Conservation (phyloP, 139 green algal species). For the Chlamydomonas schloesseri region DNA sequence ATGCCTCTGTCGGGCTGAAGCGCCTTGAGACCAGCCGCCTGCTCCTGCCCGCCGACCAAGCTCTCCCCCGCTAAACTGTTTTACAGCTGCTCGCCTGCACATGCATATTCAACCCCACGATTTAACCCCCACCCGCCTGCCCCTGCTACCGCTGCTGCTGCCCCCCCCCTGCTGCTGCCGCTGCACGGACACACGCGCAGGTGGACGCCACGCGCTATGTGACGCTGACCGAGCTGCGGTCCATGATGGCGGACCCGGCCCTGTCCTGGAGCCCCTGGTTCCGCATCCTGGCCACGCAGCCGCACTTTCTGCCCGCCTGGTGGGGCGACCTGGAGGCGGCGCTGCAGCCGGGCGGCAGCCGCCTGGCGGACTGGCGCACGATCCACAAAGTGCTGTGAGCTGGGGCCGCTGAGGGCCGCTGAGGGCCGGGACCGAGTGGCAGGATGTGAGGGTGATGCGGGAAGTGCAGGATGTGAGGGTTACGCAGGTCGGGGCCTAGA, state of each 20-base stretch:
- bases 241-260: conserved; percentile 81
- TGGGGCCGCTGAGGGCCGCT: too few species aligned
- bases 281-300: conserved; percentile 85
- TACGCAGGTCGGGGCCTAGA: too few species aligned
- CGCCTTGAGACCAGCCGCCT: too few species aligned
- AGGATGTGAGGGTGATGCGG: too few species aligned
- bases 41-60: too few species aligned
- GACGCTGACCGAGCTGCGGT: conserved; percentile 65
- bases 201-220: conserved; percentile 70
- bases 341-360: conserved; percentile 48
- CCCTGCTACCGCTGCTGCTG: not conserved
- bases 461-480: too few species aligned
- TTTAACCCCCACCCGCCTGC: too few species aligned
- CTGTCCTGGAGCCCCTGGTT: conserved; percentile 96
- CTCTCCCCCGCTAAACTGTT: too few species aligned
- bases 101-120: too few species aligned
- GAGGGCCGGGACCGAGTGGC: too few species aligned
- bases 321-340: conserved; percentile 84
- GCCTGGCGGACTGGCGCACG: conserved; percentile 61
- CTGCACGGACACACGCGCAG: not conserved
- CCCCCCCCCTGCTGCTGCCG: not conserved
- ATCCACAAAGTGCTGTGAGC: conserved; percentile 69
- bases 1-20: too few species aligned
- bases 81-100: too few species aligned
- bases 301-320: conserved; percentile 85